These are phyloP conservation scores for Yamadazyma dushanensis DNA, from an alignment of 1,139 yeast genomes.

Conservation along the genomic window DNA sequence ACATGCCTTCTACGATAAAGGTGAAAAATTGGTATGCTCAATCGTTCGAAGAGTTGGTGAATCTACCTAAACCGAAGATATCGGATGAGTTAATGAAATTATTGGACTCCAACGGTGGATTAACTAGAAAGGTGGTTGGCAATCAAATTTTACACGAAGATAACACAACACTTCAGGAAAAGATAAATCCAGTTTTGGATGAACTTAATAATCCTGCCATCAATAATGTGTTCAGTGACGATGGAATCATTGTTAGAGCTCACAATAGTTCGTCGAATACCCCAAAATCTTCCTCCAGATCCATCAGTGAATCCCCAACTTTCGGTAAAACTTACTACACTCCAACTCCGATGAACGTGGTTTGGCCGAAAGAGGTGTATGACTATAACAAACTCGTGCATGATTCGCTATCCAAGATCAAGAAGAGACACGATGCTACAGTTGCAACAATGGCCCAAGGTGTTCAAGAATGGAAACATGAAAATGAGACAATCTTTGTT, in stretches of 20 bases:
- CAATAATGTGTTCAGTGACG: slow-evolving; percentile 49
- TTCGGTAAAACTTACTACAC: slow-evolving; percentile 61
- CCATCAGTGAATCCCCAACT: slow-evolving; percentile 35
- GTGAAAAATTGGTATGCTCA: slow-evolving; percentile 92
- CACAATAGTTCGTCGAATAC: slow-evolving; percentile 10
- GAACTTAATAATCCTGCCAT: slow-evolving; percentile 41
- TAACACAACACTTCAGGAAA: slow-evolving; percentile 19
- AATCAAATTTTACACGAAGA: slow-evolving; percentile 19
- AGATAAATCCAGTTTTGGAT: slow-evolving; percentile 29
- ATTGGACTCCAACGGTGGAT: slow-evolving; percentile 25
- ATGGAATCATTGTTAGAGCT: slow-evolving; percentile 50
- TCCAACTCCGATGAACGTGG: slow-evolving; percentile 49
- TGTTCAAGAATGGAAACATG: slow-evolving; percentile 82
- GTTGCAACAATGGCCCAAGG: slow-evolving; percentile 94
- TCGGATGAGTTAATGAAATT: slow-evolving; percentile 38
- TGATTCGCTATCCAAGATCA: slow-evolving; percentile 67
- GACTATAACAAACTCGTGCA: slow-evolving; percentile 70
- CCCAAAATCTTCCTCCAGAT: slow-evolving; percentile 10
- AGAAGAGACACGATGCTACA: slow-evolving; percentile 87
- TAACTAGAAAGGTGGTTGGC: slow-evolving; percentile 9
- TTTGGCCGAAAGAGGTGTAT: slow-evolving; percentile 76
- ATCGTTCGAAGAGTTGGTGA: slow-evolving; percentile 78
- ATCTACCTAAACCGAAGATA: slow-evolving; percentile 50
- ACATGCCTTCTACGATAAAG: slow-evolving; percentile 71
- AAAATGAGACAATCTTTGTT: slow-evolving; percentile 46